These are phyloP conservation scores for Colletotrichum sp. DNA, from an alignment of 2,329 filamentous ascomycete species.

Conservation along the genomic window DNA sequence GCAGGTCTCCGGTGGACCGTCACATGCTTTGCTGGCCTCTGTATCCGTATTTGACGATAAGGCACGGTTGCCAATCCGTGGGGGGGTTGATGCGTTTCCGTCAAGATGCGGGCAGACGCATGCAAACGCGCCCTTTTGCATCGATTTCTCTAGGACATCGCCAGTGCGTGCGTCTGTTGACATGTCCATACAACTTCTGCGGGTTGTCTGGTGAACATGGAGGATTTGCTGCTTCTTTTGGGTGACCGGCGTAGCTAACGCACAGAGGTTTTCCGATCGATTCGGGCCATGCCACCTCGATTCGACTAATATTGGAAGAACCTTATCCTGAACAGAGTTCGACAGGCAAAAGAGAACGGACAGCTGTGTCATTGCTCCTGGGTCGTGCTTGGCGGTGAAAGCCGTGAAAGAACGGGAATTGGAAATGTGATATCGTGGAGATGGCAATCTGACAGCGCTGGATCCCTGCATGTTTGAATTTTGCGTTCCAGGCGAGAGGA, in stretches of 20 bases:
- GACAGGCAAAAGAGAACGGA: background rate
- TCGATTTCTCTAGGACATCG: background rate
- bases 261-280: background rate
- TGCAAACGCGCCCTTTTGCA: background rate
- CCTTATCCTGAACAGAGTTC: background rate
- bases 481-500: background rate
- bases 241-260: background rate
- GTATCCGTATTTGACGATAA: background rate
- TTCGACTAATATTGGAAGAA: background rate
- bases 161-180: background rate
- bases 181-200: background rate
- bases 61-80: background rate
- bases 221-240: background rate
- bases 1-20: background rate
- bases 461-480: constrained; percentile 12
- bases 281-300: background rate
- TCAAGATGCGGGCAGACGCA: background rate
- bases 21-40: background rate
- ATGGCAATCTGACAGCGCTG: background rate
- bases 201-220: background rate
- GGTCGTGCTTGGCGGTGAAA: background rate
- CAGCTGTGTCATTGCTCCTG: background rate
- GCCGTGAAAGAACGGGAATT: background rate
- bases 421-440: constrained; percentile 5
- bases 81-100: background rate